Conservation (phyloP, 805 yeast genomes). For the Metschnikowia peoriensis region DNA sequence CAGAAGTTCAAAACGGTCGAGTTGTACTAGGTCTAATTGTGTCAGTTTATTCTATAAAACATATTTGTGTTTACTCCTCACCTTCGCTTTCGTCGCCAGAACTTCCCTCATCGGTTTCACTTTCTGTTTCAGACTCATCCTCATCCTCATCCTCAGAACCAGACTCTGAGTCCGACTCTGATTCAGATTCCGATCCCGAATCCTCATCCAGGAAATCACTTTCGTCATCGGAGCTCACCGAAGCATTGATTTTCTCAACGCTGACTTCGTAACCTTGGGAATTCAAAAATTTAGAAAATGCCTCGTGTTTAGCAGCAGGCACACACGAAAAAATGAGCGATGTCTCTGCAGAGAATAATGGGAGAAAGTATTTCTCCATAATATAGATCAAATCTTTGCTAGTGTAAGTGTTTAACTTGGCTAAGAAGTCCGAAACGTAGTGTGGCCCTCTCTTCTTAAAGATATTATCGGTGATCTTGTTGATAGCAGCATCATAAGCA, state of each 20-base stretch:
- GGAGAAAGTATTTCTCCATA: constrained; percentile 58
- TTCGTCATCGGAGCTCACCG: not conserved
- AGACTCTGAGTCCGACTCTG: not conserved
- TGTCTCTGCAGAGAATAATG: constrained; percentile 55
- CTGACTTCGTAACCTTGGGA: constrained; percentile 58
- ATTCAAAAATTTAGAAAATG: constrained; percentile 46
- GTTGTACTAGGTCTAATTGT: not conserved
- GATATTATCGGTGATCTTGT: constrained; percentile 63
- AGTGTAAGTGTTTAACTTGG: constrained; percentile 51
- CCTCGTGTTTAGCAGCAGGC: constrained; percentile 61
- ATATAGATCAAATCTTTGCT: constrained; percentile 49
- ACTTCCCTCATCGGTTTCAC: constrained; percentile 1
- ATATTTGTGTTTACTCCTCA: not conserved
- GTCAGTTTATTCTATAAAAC: no score
- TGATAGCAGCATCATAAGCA: constrained; percentile 59
- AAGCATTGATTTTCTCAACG: constrained; percentile 48
- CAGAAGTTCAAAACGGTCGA: constrained; percentile 4
- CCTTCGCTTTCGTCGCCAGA: not conserved
- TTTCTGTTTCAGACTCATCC: constrained; percentile 11
- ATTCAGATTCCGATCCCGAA: constrained; percentile 6
- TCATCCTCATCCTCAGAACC: constrained; percentile 4
- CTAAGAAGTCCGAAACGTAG: constrained; percentile 54
- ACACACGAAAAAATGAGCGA: constrained; percentile 70
- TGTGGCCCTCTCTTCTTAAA: constrained; percentile 70
- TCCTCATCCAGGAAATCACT: constrained; percentile 11